Evolutionary conservation across 495 filamentous ascomycete genomes (phyloP).

Genomic region (Coniosporium apollinis): DNA sequence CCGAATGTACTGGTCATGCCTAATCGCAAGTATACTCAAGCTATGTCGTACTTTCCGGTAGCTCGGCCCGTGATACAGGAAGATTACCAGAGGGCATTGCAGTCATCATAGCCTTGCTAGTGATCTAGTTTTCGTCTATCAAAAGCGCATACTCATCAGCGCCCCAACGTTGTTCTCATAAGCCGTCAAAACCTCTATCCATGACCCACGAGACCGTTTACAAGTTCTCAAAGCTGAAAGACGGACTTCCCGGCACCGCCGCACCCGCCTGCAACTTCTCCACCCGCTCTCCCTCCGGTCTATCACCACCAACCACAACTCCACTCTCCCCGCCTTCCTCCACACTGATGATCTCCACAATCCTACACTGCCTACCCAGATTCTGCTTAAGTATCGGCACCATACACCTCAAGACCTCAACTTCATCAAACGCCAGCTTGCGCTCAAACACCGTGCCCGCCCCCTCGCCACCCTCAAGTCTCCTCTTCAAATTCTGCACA

Average conservation of each 20-base stretch:
- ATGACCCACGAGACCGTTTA: not conserved
- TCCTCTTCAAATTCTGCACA: constrained; percentile 69
- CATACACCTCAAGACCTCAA: constrained; percentile 35
- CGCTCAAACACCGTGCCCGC: constrained; percentile 55
- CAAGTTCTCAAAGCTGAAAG: constrained; percentile 21
- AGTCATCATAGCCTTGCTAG: no score
- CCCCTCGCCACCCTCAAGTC: constrained; percentile 43
- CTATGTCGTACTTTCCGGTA: no score
- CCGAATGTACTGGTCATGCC: no score
- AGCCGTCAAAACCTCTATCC: no score
- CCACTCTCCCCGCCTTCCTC: constrained; percentile 22
- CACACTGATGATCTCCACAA: constrained; percentile 25
- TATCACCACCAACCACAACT: constrained; percentile 11
- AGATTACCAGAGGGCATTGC: no score
- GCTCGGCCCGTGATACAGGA: no score
- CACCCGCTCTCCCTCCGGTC: constrained; percentile 9
- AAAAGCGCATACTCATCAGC: no score
- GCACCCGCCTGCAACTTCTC: constrained; percentile 11
- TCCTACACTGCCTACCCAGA: no score
- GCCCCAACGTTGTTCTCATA: no score
- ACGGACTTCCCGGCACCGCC: constrained; percentile 19
- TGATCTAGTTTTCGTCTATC: no score
- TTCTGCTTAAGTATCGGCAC: constrained; percentile 23
- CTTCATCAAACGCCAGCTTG: constrained; percentile 75
- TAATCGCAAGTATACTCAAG: no score